Evolutionary conservation across 139 green algal genomes (phyloP), one percentile per base, ranked within the genome.

Genomic region (Coelastrella sp.): DNA sequence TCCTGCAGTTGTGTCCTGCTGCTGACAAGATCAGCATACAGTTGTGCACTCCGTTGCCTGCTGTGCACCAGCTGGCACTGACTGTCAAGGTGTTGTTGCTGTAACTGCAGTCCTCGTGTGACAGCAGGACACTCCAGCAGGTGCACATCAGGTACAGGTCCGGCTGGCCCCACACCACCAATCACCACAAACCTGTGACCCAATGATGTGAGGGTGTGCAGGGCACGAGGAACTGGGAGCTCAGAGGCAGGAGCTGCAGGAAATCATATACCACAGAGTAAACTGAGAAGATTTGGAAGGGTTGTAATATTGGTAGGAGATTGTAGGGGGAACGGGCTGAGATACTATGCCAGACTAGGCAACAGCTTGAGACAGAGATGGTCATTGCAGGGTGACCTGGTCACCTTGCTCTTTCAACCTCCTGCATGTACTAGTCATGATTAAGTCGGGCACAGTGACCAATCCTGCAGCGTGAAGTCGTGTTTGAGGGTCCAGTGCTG

Each of bases 131-230:
- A 41, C 67, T 81, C 35, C 50, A 86, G 48, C 67, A 86, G 48
- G 32, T 50, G 27, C 23, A 86, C 32, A 40, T 79, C 69, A 3
- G 53, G 59, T 27, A 89, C 43, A 30, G 73, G 32, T 2, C 85
- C 88, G 11, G 73, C 11, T 6, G 81, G 3, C 17, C 88, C 84
- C 17, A 35, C 40, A 35, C 90, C 90, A 25, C 90, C 90, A 19
- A 93, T 50, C 76, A 89, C 34, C 43, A 91, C 57, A 41, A 85
- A 85, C 30, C 75, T 50, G 21, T 86, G 57, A 19, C 86, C 88
- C 3, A 85, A 48, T 17, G 45, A 8, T 25, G 88, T 90, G 21
- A 93, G 79, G 25, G 60, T 91, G 81, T 93, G 90, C 40, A 88
- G 60, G 6, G 86, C 86, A 59, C 84, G 60, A 2, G 86, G 71